These are phyloP conservation scores for Fraxinus greggii DNA, from an alignment of 305 asterid species.

Conservation along the genomic window DNA sequence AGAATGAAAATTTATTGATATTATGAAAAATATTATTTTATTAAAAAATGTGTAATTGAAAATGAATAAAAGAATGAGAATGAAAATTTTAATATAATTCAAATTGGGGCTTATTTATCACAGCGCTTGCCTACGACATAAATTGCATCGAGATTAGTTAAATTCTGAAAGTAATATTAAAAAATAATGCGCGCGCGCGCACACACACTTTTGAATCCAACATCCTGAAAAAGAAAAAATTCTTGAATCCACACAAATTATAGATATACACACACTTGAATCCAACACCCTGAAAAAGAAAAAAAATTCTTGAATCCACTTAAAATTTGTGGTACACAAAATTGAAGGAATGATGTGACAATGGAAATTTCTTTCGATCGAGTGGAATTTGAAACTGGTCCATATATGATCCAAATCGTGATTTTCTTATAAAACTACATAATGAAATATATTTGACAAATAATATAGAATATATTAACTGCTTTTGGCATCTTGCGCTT, in stretches of 20 bases:
- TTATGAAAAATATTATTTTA: too few relatives aligned
- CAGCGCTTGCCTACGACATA: neutral
- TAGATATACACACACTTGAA: too few relatives aligned
- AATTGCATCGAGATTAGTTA: neutral
- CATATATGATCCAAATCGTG: conserved; percentile 9
- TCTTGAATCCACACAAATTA: neutral
- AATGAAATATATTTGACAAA: conserved; percentile 26
- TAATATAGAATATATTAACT: conserved; percentile 27
- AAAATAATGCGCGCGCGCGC: neutral
- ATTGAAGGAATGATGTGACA: neutral
- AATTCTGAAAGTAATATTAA: neutral
- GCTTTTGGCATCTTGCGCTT: conserved; percentile 43
- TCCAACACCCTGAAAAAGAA: too few relatives aligned
- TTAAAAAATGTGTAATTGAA: too few relatives aligned
- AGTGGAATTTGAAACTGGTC: conserved; percentile 15
- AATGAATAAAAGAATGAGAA: too few relatives aligned
- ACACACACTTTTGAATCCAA: too few relatives aligned
- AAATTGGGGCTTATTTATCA: too few relatives aligned
- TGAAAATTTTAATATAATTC: too few relatives aligned
- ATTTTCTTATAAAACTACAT: neutral
- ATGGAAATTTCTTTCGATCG: neutral
- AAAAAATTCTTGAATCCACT: neutral
- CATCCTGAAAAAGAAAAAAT: too few relatives aligned
- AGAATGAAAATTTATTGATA: too few relatives aligned
- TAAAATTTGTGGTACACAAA: neutral